Percentiles rank a stretch among this genome's conserved stretches.
phyloP scores from a whole-genome alignment of 1,284 basidiomycete species.

The Fomes fomentarius region DNA sequence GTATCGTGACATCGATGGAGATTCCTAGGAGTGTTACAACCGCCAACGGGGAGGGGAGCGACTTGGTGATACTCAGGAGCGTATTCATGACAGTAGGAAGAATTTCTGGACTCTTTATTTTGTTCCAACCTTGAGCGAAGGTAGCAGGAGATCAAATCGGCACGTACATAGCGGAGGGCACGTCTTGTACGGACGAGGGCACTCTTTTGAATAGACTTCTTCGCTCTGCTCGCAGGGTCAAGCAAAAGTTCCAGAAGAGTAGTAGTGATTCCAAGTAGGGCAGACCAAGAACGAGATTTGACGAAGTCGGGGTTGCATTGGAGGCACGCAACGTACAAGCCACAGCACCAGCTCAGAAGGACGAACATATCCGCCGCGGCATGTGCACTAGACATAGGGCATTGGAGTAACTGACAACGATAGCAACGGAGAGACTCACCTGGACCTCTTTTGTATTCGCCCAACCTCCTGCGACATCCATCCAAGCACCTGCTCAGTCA shows the following conservation, averaged over 20 bases:
- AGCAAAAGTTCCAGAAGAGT: constrained; percentile 62
- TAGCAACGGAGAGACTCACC: constrained; percentile 41
- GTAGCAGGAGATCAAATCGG: not conserved
- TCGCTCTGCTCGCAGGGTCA: constrained; percentile 52
- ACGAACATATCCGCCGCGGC: constrained; percentile 70
- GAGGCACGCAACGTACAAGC: constrained; percentile 59
- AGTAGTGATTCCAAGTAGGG: constrained; percentile 57
- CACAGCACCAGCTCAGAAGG: constrained; percentile 75
- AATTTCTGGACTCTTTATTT: constrained; percentile 50
- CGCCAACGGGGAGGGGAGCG: constrained; percentile 47
- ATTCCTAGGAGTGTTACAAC: constrained; percentile 61
- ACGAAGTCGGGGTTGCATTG: constrained; percentile 47
- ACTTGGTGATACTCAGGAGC: constrained; percentile 52
- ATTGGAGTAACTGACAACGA: constrained; percentile 1
- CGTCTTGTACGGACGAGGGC: constrained; percentile 63
- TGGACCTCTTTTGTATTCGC: constrained; percentile 53
- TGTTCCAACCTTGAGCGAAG: not conserved
- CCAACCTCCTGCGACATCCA: constrained; percentile 74
- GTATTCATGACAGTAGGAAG: constrained; percentile 53
- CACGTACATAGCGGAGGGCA: constrained; percentile 60
- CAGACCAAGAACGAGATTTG: constrained; percentile 49
- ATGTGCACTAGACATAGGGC: constrained; percentile 48
- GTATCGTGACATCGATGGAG: constrained; percentile 61
- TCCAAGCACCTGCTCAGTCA: constrained; percentile 69
- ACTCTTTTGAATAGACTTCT: constrained; percentile 62